A percentile compares a stretch with the other conserved stretches of the same genome.
Evolutionary conservation across 345 rosid genomes (phyloP).

Genomic region (Aquilaria malaccensis): DNA sequence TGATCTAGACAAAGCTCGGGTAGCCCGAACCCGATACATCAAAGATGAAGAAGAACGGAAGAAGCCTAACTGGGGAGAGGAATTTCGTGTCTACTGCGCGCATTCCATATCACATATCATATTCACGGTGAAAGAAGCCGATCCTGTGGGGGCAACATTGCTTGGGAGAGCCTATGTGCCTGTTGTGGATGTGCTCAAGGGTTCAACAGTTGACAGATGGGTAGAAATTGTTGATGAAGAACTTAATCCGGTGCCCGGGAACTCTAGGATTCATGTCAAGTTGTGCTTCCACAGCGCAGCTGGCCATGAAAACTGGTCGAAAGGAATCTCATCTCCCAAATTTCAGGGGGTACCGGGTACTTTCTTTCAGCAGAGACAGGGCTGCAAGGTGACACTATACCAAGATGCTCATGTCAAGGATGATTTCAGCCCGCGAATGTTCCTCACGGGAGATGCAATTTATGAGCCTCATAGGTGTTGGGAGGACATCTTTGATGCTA

Average conservation of each 20-base stretch:
- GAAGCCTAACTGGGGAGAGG: constrained; percentile 4
- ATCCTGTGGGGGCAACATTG: constrained; percentile 6
- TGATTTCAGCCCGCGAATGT: neutral
- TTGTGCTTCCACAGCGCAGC: constrained; percentile 5
- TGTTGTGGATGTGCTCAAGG: neutral
- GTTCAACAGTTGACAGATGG: neutral
- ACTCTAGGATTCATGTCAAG: constrained; percentile 9
- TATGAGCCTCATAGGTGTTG: constrained; percentile 11
- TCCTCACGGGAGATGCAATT: neutral
- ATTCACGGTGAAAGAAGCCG: constrained; percentile 9
- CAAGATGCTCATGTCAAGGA: constrained; percentile 14
- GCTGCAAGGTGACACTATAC: constrained; percentile 14
- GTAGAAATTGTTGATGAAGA: constrained; percentile 1
- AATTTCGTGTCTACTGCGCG: constrained; percentile 9
- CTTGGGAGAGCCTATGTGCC: constrained; percentile 11
- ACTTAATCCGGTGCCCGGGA: constrained; percentile 2
- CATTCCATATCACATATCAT: constrained; percentile 7
- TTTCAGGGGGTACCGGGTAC: constrained; percentile 6
- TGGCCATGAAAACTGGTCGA: constrained; percentile 7
- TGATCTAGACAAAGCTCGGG: constrained; percentile 10
- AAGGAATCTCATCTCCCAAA: neutral
- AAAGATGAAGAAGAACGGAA: neutral
- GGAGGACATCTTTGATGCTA: constrained; percentile 16
- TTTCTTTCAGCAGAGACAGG: constrained; percentile 5
- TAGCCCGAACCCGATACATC: constrained; percentile 3